Base-by-base conservation (phyloP, 1,139 yeast genomes). In the Lodderomyces beijingensis region DNA sequence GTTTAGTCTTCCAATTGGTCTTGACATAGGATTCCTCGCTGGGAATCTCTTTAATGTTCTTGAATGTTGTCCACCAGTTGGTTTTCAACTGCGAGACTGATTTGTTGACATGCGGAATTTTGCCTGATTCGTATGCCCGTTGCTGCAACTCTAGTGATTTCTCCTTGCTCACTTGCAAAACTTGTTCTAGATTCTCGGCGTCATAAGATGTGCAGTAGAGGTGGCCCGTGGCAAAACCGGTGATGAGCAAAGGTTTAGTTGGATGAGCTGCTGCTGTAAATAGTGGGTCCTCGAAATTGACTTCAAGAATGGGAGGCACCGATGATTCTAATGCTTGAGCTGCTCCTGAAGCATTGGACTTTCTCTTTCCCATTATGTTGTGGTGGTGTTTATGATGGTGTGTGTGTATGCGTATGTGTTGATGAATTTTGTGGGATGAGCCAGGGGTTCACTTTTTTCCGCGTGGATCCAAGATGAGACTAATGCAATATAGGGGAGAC, bases 241-340 rank as follows among this genome's bases (percentile, higher is more conserved):
- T 62, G 1, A 77, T 72, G 14, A 86, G 51, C 6, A 82, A 56
- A 2, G 85, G 84, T 43, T 67, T 60, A 3, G 77, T 62, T 0
- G 96, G 96, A 52, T 88, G 96, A 18, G 87, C 79, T 6, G 85
- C 85, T n/a, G 79, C 53, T 1, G 91, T 62, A 53, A 88, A 87
- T 19, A 88, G 58, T 3, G 94, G 93, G 29, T 80, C 79, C 1
- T 57, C 46, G 41, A 65, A 74, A 27, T 60, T 57, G 19, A 77
- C 47, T 40, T 77, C 81, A 5, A 76, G 47, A n/a, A 77, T 57
- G 0, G 83, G 83, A 4, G 71, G 47, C 2, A 63, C 62, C 5
- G 50, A 47, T 1, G 76, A 65, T 37, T 64, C 71, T 28, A 59
- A 39, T 4, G 44, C 53, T 6, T 52, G 50, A 4, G 62, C 62